Evolutionary conservation across 139 green algal species (phyloP).

Genomic region (Tetratostichococcus sp.): DNA sequence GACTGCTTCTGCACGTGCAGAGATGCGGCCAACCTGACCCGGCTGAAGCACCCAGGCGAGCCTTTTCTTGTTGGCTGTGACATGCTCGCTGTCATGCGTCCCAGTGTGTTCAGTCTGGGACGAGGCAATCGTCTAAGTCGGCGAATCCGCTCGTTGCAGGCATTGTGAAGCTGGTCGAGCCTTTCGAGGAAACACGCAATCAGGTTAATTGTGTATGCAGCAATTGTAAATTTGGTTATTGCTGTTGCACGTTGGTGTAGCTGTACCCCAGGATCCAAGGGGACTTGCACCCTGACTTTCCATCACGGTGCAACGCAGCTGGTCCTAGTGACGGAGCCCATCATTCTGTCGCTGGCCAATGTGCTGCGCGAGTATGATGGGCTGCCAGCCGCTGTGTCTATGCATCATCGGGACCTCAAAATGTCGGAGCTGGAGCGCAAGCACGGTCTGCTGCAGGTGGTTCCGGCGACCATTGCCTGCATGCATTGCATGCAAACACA

Average conservation of each 20-base stretch:
- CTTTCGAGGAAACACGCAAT: slow-evolving; percentile 74
- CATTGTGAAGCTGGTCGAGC: slow-evolving; percentile 58
- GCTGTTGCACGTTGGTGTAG: too few species aligned
- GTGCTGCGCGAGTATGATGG: slow-evolving; percentile 40
- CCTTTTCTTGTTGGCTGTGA: not conserved
- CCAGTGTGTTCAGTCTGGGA: not conserved
- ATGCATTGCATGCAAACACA: too few species aligned
- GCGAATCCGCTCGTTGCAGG: too few species aligned
- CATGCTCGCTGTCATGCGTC: too few species aligned
- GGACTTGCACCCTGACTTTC: too few species aligned
- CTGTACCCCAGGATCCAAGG: too few species aligned
- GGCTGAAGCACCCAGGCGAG: slow-evolving; percentile 66
- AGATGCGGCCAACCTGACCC: slow-evolving; percentile 19
- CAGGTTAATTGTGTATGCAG: slow-evolving; percentile 24
- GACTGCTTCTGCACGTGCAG: too few species aligned
- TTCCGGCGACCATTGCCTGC: too few species aligned
- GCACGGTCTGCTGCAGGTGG: slow-evolving; percentile 63
- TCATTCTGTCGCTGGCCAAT: slow-evolving; percentile 63
- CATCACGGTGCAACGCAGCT: too few species aligned
- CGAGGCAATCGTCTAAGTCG: too few species aligned
- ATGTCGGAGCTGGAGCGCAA: slow-evolving; percentile 77
- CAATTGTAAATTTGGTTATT: too few species aligned
- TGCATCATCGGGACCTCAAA: slow-evolving; percentile 5
- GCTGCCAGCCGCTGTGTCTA: slow-evolving; percentile 14
- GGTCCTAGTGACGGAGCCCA: slow-evolving; percentile 78